Evolutionary conservation across 352 stramenopile genomes (phyloP), one percentile per base, ranked within the genome.

Genomic region (Thalassiosira mediterranea): DNA sequence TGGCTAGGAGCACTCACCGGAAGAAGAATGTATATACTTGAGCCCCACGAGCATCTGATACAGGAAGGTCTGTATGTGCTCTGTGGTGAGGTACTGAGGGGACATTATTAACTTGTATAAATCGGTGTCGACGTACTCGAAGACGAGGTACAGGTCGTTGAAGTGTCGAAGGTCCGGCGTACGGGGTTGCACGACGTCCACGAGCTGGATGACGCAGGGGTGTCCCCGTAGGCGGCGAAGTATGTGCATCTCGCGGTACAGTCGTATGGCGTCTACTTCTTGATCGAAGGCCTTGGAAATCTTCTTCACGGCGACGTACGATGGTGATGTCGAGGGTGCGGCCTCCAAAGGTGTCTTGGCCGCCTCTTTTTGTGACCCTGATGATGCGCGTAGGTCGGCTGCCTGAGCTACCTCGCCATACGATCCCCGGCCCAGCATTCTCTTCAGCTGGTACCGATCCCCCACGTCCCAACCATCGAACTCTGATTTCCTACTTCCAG

Each of bases 1-100:
- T n/a, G n/a, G n/a, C n/a, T n/a, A n/a, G n/a, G n/a, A n/a, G n/a
- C n/a, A n/a, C n/a, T n/a, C n/a, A n/a, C n/a, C n/a, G n/a, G 77
- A 95, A 5, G 95, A 95, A 10, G 94, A 98, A 86, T 99, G 97
- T 61, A 99, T 91, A 68, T 98, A 98, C 58, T 97, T 96, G n/a
- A 99, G 77, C 0, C 94, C 96, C 38, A 94, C 91, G 15, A 99
- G 77, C 56, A 99, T 96, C 83, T 98, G 96, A 46, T 97, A 97
- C 70, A 98, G 90, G 78, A 98, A 98, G 71, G 97, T 97, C 81
- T 92, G 86, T 47, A 96, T 94, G 56, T 95, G 91, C 66, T 94
- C 87, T n/a, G 91, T 94, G 11, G 87, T 94, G 10, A 96, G 75
- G 56, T 95, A 96, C 85, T 97, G 94, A 19, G 90, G 90, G 70